These are phyloP conservation scores for Smithsoniella earleae DNA, from an alignment of 163 green algal genomes.

Conservation along the genomic window DNA sequence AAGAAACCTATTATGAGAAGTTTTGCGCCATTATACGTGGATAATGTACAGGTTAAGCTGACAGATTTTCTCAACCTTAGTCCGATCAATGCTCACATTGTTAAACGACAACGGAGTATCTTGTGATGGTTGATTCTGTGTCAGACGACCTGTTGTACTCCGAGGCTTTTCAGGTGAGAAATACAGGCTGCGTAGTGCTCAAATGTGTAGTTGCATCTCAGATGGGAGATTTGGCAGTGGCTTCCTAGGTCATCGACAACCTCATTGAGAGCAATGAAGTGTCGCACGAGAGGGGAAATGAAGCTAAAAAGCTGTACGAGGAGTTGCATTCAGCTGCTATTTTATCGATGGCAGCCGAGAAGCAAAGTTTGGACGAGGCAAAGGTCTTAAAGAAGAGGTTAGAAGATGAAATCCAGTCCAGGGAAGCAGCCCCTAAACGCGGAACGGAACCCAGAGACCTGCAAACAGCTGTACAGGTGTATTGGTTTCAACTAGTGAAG, in stretches of 20 bases:
- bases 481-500: neutral
- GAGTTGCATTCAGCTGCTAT: neutral
- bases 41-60: neutral
- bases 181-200: neutral
- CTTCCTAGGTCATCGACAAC: neutral
- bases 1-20: neutral
- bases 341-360: slow-evolving; percentile 15
- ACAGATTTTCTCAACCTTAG: neutral
- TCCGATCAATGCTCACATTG: neutral
- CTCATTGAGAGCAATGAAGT: slow-evolving; percentile 21
- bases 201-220: neutral
- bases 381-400: slow-evolving; percentile 26
- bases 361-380: slow-evolving; percentile 24
- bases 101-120: neutral
- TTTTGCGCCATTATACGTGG: neutral
- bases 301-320: slow-evolving; percentile 25
- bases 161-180: slow-evolving; percentile 6
- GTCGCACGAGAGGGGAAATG: neutral
- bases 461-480: slow-evolving; percentile 22
- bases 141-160: slow-evolving; percentile 8
- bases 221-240: neutral
- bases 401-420: neutral
- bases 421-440: neutral
- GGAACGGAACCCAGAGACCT: neutral
- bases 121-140: neutral